These are phyloP conservation scores for Cystobasidium tubakii DNA, from an alignment of 768 basidiomycete genomes.

Conservation along the genomic window DNA sequence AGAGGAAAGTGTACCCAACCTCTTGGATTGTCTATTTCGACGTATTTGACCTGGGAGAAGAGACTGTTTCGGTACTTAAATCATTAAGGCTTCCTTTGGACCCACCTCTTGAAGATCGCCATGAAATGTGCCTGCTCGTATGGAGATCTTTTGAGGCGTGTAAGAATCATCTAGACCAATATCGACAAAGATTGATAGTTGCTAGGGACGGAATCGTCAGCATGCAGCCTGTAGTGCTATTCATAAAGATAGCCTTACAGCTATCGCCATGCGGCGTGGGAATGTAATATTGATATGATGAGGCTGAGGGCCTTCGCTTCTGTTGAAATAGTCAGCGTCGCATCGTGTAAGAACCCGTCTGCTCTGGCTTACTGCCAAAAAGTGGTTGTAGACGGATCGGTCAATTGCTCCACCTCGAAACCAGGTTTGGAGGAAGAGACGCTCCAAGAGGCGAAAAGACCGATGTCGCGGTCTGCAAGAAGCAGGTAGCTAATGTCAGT, in stretches of 20 bases:
- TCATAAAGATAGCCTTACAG: slow-evolving; percentile 54
- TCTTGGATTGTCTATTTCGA: slow-evolving; percentile 81
- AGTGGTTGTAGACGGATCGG: slow-evolving; percentile 70
- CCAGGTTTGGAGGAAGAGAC: slow-evolving; percentile 96
- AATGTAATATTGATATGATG: slow-evolving; percentile 94
- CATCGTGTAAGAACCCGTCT: too few relatives aligned
- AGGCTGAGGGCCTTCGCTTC: slow-evolving; percentile 84
- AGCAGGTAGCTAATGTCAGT: not conserved
- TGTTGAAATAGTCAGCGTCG: slow-evolving; percentile 36
- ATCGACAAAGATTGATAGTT: slow-evolving; percentile 76
- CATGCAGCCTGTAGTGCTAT: not conserved
- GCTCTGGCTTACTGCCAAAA: slow-evolving; percentile 84
- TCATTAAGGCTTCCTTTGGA: too few relatives aligned
- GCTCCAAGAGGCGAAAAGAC: slow-evolving; percentile 83
- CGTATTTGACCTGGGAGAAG: slow-evolving; percentile 51
- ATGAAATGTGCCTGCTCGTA: slow-evolving; percentile 84
- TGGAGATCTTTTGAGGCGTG: slow-evolving; percentile 81
- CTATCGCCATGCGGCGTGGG: slow-evolving; percentile 77
- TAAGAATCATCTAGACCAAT: slow-evolving; percentile 88
- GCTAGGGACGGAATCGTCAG: slow-evolving; percentile 53
- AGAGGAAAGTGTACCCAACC: slow-evolving; percentile 89
- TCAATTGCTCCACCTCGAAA: slow-evolving; percentile 85
- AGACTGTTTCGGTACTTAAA: too few relatives aligned
- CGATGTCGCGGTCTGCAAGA: slow-evolving; percentile 54
- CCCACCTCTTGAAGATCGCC: slow-evolving; percentile 89